Evolutionary conservation across 2,329 filamentous ascomycete species (phyloP).

Genomic region (Didymellaceae sp.): DNA sequence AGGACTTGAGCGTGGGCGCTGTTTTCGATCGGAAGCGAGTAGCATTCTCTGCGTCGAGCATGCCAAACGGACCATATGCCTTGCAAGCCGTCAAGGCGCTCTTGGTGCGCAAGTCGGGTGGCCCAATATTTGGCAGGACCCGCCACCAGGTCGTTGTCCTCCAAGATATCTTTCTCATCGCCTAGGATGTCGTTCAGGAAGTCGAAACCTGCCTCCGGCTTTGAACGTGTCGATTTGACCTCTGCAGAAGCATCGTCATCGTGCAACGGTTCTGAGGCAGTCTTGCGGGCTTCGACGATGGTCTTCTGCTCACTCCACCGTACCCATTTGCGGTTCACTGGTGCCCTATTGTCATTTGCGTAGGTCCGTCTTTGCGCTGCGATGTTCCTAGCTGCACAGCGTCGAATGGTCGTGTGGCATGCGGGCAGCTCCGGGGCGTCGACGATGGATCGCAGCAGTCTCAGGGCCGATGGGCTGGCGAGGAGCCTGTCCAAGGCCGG

Average conservation of each 20-base stretch:
- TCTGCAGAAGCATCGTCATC: conserved; percentile 11
- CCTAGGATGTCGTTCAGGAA: conserved; percentile 10
- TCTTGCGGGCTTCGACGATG: conserved; percentile 11
- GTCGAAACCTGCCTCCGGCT: background rate
- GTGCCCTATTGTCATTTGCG: conserved; percentile 9
- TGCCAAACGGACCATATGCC: conserved; percentile 56
- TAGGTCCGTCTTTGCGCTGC: conserved; percentile 22
- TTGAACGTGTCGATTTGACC: background rate
- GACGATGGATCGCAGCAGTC: conserved; percentile 47
- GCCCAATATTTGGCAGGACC: conserved; percentile 48
- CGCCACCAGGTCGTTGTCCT: conserved; percentile 15
- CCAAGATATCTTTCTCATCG: background rate
- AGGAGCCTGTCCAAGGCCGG: conserved; percentile 54
- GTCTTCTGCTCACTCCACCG: conserved; percentile 20
- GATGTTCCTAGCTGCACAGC: conserved; percentile 22
- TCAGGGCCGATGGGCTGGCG: conserved; percentile 52
- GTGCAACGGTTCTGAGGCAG: conserved; percentile 17
- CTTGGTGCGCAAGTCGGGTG: conserved; percentile 49
- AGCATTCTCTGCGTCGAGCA: conserved; percentile 43
- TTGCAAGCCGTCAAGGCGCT: conserved; percentile 49
- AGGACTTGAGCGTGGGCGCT: conserved; percentile 49
- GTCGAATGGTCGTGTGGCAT: conserved; percentile 23
- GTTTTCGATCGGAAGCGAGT: conserved; percentile 51
- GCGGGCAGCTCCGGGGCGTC: conserved; percentile 30
- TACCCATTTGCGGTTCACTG: conserved; percentile 20